Evolutionary conservation across 768 basidiomycete genomes (phyloP), one percentile per base, ranked within the genome.

Genomic region (Agaricus subrufescens): DNA sequence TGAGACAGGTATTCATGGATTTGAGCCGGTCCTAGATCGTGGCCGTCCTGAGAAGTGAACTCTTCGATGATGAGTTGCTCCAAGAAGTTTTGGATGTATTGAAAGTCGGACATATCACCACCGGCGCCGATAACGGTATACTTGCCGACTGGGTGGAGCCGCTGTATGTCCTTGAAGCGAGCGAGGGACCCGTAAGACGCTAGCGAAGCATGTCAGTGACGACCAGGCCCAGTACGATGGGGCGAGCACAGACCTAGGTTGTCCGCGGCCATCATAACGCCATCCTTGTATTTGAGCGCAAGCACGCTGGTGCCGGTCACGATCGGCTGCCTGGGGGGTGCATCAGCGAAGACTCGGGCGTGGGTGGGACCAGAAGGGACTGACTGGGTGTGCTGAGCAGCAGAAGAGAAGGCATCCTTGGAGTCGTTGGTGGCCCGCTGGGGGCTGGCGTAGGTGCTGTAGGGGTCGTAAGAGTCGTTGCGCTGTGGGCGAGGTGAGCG

Each of bases 71-170:
- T 80, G 46, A 95, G 75, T 25, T 84, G 80, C 59, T 97, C 89
- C 46, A 99, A 83, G 46, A 87, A 65, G 47, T 75, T 77, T 66
- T 97, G 91, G 61, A 98, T 79, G 71, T 91, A 87, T 70, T 99
- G 97, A 73, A 94, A 98, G 74, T 99, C 97, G 64, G 89, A 89
- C 87, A 99, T 91, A 76, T 99, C 97, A 27, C 97, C 97, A 14
- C 92, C 85, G 2, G 91, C 96, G 23, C 92, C 97, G 63, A 99
- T 77, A 58, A 95, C 79, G 44, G 94, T 96, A 72, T 86, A 83
- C 38, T 80, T 73, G 7, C 95, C 94, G 34, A 97, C 85, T 3
- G 89, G 70, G 65, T 91, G 86, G 27, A 99, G 82, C 70, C 97
- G 91, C 61, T 89, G 83, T 56, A 98, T 77, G 66, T 95, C 93